A percentile compares a stretch with the other conserved stretches of the same genome.
Evolutionary conservation across 768 basidiomycete species (phyloP).

Genomic region (Pholiota microspora): DNA sequence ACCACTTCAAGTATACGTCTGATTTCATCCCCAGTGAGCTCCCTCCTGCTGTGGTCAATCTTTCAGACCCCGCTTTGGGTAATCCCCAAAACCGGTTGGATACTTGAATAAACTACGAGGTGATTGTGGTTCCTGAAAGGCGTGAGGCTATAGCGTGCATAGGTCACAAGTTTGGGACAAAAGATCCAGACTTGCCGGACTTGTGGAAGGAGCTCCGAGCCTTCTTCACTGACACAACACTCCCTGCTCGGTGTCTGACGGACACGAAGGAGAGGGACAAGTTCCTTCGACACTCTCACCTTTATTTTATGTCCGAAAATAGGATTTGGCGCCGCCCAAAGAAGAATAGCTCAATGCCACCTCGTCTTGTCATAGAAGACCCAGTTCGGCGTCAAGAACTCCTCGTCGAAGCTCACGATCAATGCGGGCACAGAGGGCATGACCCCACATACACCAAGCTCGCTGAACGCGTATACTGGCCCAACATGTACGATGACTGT

Average conservation of each 20-base stretch:
- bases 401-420: constrained; percentile 24
- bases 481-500: constrained; percentile 28
- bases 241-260: constrained; percentile 5
- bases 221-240: constrained; percentile 7
- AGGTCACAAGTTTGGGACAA: constrained; percentile 11
- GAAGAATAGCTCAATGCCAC: constrained; percentile 5
- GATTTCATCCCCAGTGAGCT: too few species aligned
- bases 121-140: not conserved
- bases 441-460: constrained; percentile 24
- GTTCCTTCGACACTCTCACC: not conserved
- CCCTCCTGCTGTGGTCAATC: too few species aligned
- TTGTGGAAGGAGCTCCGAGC: constrained; percentile 16
- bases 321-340: constrained; percentile 18
- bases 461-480: constrained; percentile 32
- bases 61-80: too few species aligned
- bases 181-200: constrained; percentile 8
- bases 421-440: constrained; percentile 27
- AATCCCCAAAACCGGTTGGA: too few species aligned
- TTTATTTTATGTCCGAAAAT: constrained; percentile 19
- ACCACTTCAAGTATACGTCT: too few species aligned
- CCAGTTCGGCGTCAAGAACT: constrained; percentile 9
- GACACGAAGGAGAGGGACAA: constrained; percentile 6
- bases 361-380: constrained; percentile 24
- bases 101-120: not conserved
- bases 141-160: constrained; percentile 1